Base-by-base conservation (phyloP, 176 grass and related monocot species). In the Saccharum officinarum region DNA sequence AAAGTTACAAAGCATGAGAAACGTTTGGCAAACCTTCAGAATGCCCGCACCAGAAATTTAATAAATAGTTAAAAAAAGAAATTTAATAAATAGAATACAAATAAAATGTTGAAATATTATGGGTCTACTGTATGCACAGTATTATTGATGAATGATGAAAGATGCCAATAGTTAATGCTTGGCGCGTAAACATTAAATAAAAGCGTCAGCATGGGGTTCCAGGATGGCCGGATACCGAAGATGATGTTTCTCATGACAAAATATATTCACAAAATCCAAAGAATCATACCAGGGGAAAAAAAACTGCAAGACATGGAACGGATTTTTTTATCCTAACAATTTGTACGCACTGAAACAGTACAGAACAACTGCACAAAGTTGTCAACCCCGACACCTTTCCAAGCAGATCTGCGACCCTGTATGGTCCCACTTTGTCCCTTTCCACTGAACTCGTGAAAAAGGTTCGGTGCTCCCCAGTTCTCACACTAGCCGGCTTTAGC, bases 341-440 rank as follows among this genome's bases (percentile, higher is more conserved):
- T 40, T 68, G 20, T 87, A 81, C 61, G 72, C 37, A 72, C 26
- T 49, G 80, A 46, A 46, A 70, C 62, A 33, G 52, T 80, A 40
- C 25, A 26, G 23, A 30, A 5, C 62, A 30, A 14, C 4, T 31
- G 12, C 11, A 31, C 45, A 83, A 83, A 75, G 80, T 86, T 69
- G 60, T 90, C 80, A 76, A 89, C 83, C 75, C 87, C 62, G 26
- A 87, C 61, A 80, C 31, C 83, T 92, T 90, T 85, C 66, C 77
- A 52, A 86, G 83, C 68, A 83, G 89, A 88, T 80, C 83, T 82
- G 83, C 75, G 50, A 20, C 64, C 84, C 57, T 67, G 67, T 72
- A 67, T 88, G 87, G 88, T 81, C 84, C 86, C 81, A 79, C 34
- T 89, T 84, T 85, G 73, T 34, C 57, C 77, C 42, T 79, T 92